These are phyloP conservation scores for Globisporangium camurandrum DNA, from an alignment of 352 stramenopile genomes.

Conservation along the genomic window DNA sequence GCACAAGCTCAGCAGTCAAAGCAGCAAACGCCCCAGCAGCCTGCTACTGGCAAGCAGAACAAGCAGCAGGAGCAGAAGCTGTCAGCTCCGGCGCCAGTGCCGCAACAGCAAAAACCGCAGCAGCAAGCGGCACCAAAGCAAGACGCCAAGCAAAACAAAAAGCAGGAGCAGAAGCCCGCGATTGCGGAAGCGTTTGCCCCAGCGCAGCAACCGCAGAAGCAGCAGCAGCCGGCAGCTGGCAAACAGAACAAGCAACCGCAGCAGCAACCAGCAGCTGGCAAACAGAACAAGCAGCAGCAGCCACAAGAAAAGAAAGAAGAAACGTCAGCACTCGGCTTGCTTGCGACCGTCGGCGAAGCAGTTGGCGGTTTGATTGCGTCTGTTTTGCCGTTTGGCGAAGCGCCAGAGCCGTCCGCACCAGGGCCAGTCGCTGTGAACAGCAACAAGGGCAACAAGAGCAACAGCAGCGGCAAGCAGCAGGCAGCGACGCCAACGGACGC, in stretches of 20 bases:
- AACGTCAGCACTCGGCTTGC: no score
- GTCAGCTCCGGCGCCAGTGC: neutral
- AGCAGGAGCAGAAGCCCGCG: slow-evolving; percentile 7
- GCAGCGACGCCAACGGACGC: neutral
- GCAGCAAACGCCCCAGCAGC: no score
- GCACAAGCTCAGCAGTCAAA: no score
- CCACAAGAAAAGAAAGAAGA: neutral
- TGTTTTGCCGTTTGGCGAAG: no score
- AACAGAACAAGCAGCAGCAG: slow-evolving; percentile 4
- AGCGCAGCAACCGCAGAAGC: no score
- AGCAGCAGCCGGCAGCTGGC: no score
- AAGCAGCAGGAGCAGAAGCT: slow-evolving; percentile 8
- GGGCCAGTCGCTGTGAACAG: no score
- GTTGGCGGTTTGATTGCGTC: no score
- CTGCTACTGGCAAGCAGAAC: slow-evolving; percentile 1
- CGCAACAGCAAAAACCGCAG: slow-evolving; percentile 1
- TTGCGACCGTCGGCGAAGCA: no score
- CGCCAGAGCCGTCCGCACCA: no score
- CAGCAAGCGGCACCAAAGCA: neutral
- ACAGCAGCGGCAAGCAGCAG: slow-evolving; percentile 4
- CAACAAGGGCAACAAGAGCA: slow-evolving; percentile 3
- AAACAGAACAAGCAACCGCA: no score
- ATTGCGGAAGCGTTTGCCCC: neutral
- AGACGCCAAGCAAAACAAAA: slow-evolving; percentile 5
- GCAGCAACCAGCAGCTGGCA: neutral